Base-by-base conservation (phyloP, 768 basidiomycete species). In the Naganishia kalamii region DNA sequence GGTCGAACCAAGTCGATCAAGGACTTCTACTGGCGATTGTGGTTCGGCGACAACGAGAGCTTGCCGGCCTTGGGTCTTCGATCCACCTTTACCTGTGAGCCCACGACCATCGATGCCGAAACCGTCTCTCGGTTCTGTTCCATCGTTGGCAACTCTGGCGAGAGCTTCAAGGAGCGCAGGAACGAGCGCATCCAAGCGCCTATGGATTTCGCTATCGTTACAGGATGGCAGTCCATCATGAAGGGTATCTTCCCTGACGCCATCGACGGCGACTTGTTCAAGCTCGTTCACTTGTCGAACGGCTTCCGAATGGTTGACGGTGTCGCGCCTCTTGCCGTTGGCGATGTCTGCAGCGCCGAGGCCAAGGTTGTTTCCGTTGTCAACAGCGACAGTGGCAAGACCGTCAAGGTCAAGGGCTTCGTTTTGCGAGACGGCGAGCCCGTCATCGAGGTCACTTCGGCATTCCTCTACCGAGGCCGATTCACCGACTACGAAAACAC, bases 201-300 rank as follows among this genome's bases (percentile, higher is more conserved):
- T 0, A 94, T 99, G 90, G 94, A 98, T 80, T 98, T 96, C 72
- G 91, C 93, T 27, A 99, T 99, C 73, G 94, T 98, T 57, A 87
- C 92, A 43, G 93, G 94, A 49, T 99, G 96, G 96, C 87, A 94
- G 87, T 89, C 93, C n/a, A 98, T 99, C 79, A 99, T 98, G 88
- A 91, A 89, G 77, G 86, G 92, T 0, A 94, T 98, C 79, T 99
- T 99, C 86, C 96, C 96, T 6, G 76, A 83, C 13, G 79, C 85
- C 12, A 90, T 99, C 74, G 90, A 98, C 69, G 96, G 94, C 0
- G 94, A 99, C 77, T 80, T 98, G 17, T 82, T 98, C 71, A 93
- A 92, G 78, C 87, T 98, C 35, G 94, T 98, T 49, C 96, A 99
- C 75, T 85, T 99, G 17, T 92, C 92, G 8, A 99, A 99, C 75